A percentile compares a stretch with the other conserved stretches of the same genome.
These are phyloP conservation scores for Chalciporus chontae DNA, from an alignment of 768 basidiomycete genomes.

Conservation along the genomic window DNA sequence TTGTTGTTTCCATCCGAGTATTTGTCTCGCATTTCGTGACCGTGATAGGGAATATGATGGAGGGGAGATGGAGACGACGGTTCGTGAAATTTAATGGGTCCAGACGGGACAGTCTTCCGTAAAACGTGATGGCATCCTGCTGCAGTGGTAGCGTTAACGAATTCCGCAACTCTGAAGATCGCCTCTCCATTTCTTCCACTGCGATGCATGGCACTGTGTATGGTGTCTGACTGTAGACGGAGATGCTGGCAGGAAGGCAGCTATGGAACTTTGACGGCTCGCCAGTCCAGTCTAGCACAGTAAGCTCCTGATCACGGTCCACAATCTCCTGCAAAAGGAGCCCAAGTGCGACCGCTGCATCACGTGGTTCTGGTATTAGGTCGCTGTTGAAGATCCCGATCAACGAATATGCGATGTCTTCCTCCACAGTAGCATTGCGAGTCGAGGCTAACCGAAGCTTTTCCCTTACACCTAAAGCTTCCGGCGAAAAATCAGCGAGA, in stretches of 20 bases:
- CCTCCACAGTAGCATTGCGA: constrained; percentile 6
- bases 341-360: constrained; percentile 8
- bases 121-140: neutral
- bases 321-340: constrained; percentile 13
- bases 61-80: constrained; percentile 9
- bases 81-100: constrained; percentile 1
- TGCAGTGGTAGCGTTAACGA: neutral
- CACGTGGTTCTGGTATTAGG: constrained; percentile 2
- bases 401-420: constrained; percentile 13
- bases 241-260: constrained; percentile 10
- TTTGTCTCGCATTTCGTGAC: neutral
- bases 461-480: constrained; percentile 1
- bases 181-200: neutral
- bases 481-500: neutral
- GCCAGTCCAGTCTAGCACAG: constrained; percentile 21
- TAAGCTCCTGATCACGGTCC: constrained; percentile 8
- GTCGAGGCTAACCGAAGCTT: constrained; percentile 13
- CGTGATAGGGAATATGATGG: constrained; percentile 8
- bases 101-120: neutral
- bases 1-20: neutral
- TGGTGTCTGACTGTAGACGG: constrained; percentile 8
- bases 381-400: constrained; percentile 17
- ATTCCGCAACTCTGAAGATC: neutral
- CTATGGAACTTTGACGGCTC: constrained; percentile 14
- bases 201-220: neutral